A percentile compares a stretch with the other conserved stretches of the same genome.
Conservation (phyloP, 2,329 filamentous ascomycete species). For the Penicillium glabrum region DNA sequence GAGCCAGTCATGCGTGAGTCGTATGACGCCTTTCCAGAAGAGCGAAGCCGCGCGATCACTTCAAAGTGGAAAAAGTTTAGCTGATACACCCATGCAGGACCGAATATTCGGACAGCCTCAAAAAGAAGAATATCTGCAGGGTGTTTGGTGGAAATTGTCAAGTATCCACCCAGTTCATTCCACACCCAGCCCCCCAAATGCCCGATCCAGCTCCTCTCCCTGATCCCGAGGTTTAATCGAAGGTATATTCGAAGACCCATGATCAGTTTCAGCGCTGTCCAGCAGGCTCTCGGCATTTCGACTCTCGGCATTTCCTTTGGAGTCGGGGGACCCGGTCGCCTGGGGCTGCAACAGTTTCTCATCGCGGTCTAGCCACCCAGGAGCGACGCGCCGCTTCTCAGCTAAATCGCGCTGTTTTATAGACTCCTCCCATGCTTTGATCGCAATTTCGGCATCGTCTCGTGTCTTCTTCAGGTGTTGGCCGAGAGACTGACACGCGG, state of each 20-base stretch:
- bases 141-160: background rate
- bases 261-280: constrained; percentile 37
- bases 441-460: constrained; percentile 63
- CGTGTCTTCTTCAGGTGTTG: constrained; percentile 71
- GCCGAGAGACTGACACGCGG: constrained; percentile 76
- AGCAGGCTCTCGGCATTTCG: constrained; percentile 31
- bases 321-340: constrained; percentile 11
- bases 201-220: constrained; percentile 55
- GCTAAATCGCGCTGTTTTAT: constrained; percentile 59
- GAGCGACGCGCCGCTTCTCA: constrained; percentile 63
- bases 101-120: background rate
- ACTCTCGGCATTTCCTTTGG: constrained; percentile 23
- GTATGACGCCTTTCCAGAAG: background rate
- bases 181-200: constrained; percentile 51
- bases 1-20: background rate
- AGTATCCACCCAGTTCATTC: constrained; percentile 32
- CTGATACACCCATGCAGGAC: background rate
- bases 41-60: background rate
- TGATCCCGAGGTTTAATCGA: constrained; percentile 46
- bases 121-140: background rate
- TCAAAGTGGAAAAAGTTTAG: background rate
- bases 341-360: constrained; percentile 59
- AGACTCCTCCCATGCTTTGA: constrained; percentile 69
- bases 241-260: constrained; percentile 34
- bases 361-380: constrained; percentile 64